A percentile compares a stretch with the other conserved stretches of the same genome.
Evolutionary conservation across 2,329 filamentous ascomycete species (phyloP).

Genomic region (Diaporthe velutina): DNA sequence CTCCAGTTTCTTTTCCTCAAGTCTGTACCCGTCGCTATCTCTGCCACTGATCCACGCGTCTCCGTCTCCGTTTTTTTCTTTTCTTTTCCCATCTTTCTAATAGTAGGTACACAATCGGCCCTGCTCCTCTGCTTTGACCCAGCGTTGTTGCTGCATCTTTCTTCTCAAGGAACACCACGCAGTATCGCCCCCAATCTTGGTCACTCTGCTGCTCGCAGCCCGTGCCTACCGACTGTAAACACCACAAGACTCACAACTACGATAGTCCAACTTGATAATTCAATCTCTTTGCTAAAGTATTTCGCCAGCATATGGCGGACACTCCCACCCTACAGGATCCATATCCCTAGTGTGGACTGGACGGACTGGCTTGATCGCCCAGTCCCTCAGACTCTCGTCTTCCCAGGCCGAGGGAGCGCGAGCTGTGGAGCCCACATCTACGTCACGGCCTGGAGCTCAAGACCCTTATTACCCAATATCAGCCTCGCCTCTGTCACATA

Average conservation of each 20-base stretch:
- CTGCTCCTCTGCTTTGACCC: slow-evolving; percentile 8
- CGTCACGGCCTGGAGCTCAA: slow-evolving; percentile 26
- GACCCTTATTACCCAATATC: slow-evolving; percentile 26
- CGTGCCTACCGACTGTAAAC: not conserved
- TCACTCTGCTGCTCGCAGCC: not conserved
- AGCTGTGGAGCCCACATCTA: slow-evolving; percentile 16
- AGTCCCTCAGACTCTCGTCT: not conserved
- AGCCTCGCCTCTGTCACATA: slow-evolving; percentile 31
- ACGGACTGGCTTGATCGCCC: not conserved
- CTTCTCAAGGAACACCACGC: not conserved
- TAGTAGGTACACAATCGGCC: slow-evolving; percentile 20
- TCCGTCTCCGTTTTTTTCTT: slow-evolving; percentile 8
- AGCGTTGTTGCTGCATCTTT: not conserved
- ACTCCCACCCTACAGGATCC: not conserved
- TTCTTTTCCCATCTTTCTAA: slow-evolving; percentile 15
- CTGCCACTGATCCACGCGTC: slow-evolving; percentile 2
- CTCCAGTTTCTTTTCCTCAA: not conserved
- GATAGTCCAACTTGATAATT: slow-evolving; percentile 10
- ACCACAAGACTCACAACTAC: not conserved
- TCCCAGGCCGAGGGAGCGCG: not conserved
- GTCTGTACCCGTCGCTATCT: not conserved
- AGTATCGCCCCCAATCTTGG: not conserved
- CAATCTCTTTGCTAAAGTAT: not conserved
- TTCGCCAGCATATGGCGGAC: not conserved
- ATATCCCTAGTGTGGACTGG: not conserved